Percentiles rank a stretch among this genome's conserved stretches.
Evolutionary conservation across 2,329 filamentous ascomycete genomes (phyloP).

Genomic region (Malbranchea cinnamomea): DNA sequence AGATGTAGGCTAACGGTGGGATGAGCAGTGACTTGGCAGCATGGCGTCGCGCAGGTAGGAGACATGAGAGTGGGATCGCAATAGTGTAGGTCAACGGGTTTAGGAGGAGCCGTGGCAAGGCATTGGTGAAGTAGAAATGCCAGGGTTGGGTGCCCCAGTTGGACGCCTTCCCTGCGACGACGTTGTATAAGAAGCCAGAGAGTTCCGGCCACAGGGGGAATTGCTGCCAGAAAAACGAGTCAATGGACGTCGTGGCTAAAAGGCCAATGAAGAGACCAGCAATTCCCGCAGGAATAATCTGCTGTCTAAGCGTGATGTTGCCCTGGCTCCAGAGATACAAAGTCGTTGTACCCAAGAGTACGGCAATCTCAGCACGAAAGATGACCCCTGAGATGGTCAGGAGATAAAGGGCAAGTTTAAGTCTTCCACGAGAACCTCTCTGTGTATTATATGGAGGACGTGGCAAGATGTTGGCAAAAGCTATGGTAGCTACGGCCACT

Average conservation of each 20-base stretch:
- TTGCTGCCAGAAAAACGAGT: slow-evolving; percentile 86
- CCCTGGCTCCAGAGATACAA: slow-evolving; percentile 46
- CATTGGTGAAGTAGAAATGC: slow-evolving; percentile 72
- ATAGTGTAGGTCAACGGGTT: slow-evolving; percentile 54
- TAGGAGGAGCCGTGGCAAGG: slow-evolving; percentile 66
- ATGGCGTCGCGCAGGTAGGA: slow-evolving; percentile 38
- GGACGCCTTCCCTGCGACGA: slow-evolving; percentile 64
- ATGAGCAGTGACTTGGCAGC: slow-evolving; percentile 40
- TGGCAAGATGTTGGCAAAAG: slow-evolving; percentile 35
- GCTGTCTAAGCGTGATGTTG: slow-evolving; percentile 36
- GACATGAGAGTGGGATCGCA: slow-evolving; percentile 37
- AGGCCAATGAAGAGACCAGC: slow-evolving; percentile 53
- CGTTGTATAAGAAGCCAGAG: slow-evolving; percentile 81
- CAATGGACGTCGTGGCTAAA: slow-evolving; percentile 54
- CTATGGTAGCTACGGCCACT: slow-evolving; percentile 20
- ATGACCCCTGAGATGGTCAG: slow-evolving; percentile 68
- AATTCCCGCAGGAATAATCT: slow-evolving; percentile 51
- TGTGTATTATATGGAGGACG: slow-evolving; percentile 14
- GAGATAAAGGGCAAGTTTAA: slow-evolving; percentile 53
- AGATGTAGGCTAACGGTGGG: slow-evolving; percentile 58
- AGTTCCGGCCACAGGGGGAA: slow-evolving; percentile 78
- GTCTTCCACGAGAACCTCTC: slow-evolving; percentile 29
- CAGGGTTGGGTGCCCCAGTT: slow-evolving; percentile 80
- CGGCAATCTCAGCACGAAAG: slow-evolving; percentile 78
- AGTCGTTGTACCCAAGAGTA: slow-evolving; percentile 57